Evolutionary conservation across 2,329 filamentous ascomycete species (phyloP).

Genomic region (Thelonectria blattea): DNA sequence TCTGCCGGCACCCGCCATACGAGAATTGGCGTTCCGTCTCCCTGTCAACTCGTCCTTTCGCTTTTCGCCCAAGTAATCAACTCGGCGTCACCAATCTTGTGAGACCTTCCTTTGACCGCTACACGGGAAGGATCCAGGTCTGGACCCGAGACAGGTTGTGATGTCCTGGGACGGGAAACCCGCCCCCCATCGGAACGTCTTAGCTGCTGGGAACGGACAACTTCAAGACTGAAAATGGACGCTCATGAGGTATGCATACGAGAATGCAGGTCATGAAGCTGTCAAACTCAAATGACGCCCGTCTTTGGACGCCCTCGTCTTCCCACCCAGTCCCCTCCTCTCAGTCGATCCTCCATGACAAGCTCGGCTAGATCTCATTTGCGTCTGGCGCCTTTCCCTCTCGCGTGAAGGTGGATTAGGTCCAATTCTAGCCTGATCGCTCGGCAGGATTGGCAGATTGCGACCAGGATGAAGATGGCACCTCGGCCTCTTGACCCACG

Average conservation of each 20-base stretch:
- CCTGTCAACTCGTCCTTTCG: background rate
- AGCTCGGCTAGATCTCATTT: constrained; percentile 38
- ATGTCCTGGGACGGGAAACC: background rate
- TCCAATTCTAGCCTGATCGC: constrained; percentile 37
- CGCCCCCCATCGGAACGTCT: background rate
- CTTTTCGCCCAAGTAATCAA: constrained; percentile 1
- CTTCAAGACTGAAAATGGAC: background rate
- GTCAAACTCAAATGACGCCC: constrained; percentile 4
- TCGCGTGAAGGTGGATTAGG: constrained; percentile 36
- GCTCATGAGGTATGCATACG: background rate
- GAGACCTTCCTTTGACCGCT: background rate
- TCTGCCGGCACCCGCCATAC: background rate
- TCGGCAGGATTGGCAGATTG: constrained; percentile 39
- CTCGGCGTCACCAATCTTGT: background rate
- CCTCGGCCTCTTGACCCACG: background rate
- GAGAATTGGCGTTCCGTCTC: background rate
- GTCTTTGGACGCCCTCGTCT: constrained; percentile 32
- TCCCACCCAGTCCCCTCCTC: constrained; percentile 21
- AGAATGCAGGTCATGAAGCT: background rate
- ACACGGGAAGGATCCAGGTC: background rate
- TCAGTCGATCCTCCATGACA: constrained; percentile 18
- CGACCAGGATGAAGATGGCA: constrained; percentile 24
- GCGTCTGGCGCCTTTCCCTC: constrained; percentile 17
- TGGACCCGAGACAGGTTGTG: background rate
- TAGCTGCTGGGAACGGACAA: constrained; percentile 6